A percentile compares a stretch with the other conserved stretches of the same genome.
phyloP scores from a whole-genome alignment of 2,329 filamentous ascomycete species.

The Cryphonectria naterciae region DNA sequence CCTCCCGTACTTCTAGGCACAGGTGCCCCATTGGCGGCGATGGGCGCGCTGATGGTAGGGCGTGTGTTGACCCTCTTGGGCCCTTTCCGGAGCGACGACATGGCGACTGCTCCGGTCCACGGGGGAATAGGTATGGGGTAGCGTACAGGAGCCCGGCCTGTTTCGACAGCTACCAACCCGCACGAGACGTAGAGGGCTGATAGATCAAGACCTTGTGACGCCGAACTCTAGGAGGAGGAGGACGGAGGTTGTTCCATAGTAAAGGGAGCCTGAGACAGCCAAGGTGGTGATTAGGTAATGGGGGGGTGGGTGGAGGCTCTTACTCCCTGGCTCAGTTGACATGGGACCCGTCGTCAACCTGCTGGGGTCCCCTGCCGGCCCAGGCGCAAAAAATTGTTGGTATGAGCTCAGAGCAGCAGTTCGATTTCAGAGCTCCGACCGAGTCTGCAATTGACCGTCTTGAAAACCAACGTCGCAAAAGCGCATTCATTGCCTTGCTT shows the following conservation, averaged over 20 bases:
- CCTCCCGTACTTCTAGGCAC: constrained; percentile 41
- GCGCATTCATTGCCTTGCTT: constrained; percentile 5
- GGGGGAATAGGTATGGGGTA: not conserved
- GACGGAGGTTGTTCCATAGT: not conserved
- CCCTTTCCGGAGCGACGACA: constrained; percentile 67
- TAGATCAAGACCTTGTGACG: constrained; percentile 3
- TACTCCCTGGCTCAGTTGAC: constrained; percentile 2
- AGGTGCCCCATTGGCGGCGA: constrained; percentile 50
- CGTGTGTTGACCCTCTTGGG: constrained; percentile 60
- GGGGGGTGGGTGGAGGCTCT: not conserved
- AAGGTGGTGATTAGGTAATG: constrained; percentile 12
- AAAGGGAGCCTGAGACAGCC: constrained; percentile 9
- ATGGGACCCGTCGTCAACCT: not conserved
- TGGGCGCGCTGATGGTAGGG: constrained; percentile 65
- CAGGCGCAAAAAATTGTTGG: constrained; percentile 16
- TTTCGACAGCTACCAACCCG: not conserved
- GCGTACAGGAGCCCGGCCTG: not conserved
- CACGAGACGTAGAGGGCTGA: not conserved
- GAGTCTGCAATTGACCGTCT: constrained; percentile 8
- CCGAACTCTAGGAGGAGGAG: not conserved
- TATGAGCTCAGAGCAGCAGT: constrained; percentile 17
- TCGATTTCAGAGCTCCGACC: constrained; percentile 8
- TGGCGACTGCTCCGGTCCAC: constrained; percentile 35
- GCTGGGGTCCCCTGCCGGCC: constrained; percentile 9
- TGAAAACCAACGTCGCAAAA: constrained; percentile 5